These are phyloP conservation scores for Penicillium fimorum DNA, from an alignment of 495 filamentous ascomycete species.

Conservation along the genomic window DNA sequence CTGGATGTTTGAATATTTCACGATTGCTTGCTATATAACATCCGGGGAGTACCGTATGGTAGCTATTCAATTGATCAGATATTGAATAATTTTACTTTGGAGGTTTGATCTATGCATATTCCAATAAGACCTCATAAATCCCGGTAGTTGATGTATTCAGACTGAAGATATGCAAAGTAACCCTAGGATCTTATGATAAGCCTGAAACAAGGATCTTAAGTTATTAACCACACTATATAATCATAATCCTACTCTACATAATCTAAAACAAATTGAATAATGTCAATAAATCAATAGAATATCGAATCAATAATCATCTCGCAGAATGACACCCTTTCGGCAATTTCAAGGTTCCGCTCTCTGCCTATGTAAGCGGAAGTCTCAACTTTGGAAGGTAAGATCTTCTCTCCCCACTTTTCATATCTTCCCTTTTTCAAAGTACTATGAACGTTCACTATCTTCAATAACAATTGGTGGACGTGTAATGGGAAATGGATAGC, in stretches of 20 bases:
- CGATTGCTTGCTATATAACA: neutral
- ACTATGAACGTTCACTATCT: neutral
- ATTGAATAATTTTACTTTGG: neutral
- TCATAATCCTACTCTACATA: too few species aligned
- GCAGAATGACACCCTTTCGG: neutral
- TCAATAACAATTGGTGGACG: slow-evolving; percentile 1
- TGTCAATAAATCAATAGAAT: neutral
- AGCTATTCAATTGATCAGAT: neutral
- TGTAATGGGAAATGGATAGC: slow-evolving; percentile 32
- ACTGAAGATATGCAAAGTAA: neutral
- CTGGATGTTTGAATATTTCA: neutral
- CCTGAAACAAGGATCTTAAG: neutral
- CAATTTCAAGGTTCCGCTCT: slow-evolving; percentile 3
- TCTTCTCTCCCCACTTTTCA: slow-evolving; percentile 8
- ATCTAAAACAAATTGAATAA: too few species aligned
- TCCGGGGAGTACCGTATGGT: neutral
- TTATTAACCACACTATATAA: neutral
- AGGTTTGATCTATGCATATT: neutral
- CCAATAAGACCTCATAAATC: neutral
- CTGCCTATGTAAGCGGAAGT: slow-evolving; percentile 9
- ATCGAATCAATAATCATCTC: neutral
- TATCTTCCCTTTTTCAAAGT: neutral
- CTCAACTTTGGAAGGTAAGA: neutral
- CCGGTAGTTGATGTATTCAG: neutral
- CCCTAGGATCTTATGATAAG: neutral